Percentiles rank a stretch among this genome's conserved stretches.
Evolutionary conservation across 345 rosid species (phyloP).

Genomic region (Brassica napus): DNA sequence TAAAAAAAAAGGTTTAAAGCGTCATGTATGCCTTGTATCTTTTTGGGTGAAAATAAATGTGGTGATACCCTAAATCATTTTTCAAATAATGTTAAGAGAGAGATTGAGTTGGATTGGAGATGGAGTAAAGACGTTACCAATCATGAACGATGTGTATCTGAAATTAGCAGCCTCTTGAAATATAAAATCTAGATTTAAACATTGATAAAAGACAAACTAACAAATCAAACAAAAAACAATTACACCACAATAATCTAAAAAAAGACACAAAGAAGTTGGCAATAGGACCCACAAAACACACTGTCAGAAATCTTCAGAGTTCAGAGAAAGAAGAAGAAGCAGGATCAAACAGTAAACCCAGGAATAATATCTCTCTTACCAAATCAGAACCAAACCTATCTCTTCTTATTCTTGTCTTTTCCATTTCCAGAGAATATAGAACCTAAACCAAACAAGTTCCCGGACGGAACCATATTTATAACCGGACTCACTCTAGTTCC

Average conservation of each 20-base stretch:
- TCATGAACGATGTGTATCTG: constrained; percentile 7
- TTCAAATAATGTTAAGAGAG: too few species aligned
- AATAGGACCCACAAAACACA: constrained; percentile 41
- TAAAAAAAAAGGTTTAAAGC: too few species aligned
- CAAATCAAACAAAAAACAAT: constrained; percentile 39
- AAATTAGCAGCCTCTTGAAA: constrained; percentile 23
- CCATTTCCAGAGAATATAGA: constrained; percentile 62
- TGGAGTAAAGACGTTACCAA: not conserved
- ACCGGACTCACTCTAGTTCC: constrained; percentile 64
- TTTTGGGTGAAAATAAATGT: too few species aligned
- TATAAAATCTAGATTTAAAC: constrained; percentile 23
- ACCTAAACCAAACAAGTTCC: constrained; percentile 66
- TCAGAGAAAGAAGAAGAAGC: constrained; percentile 32
- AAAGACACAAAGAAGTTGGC: constrained; percentile 6
- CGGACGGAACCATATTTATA: constrained; percentile 69
- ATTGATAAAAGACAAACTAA: constrained; percentile 35
- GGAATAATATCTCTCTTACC: constrained; percentile 19
- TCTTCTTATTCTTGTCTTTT: constrained; percentile 67
- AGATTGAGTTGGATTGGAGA: too few species aligned
- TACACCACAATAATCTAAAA: constrained; percentile 35
- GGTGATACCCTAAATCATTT: too few species aligned
- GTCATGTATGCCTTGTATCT: too few species aligned
- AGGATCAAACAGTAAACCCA: constrained; percentile 32
- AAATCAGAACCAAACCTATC: constrained; percentile 31
- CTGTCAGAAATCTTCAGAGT: constrained; percentile 45